Percentiles rank a stretch among this genome's conserved stretches.
Conservation (phyloP, 106 monocot genomes). For the Triglochin maritima region DNA sequence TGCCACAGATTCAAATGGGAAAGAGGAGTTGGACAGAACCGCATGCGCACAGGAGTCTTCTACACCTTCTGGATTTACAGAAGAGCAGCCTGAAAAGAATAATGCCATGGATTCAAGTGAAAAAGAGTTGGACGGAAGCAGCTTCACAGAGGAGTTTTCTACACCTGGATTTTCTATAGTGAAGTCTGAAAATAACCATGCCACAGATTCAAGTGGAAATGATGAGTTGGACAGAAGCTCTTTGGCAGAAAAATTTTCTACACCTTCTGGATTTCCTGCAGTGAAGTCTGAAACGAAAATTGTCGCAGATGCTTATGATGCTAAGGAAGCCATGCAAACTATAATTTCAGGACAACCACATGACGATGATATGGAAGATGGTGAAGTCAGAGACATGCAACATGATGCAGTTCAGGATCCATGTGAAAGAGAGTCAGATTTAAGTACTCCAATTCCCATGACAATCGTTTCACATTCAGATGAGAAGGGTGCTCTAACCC, state of each 20-base stretch:
- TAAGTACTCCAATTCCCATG: background rate
- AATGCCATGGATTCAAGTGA: background rate
- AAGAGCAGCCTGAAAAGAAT: background rate
- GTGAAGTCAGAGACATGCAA: slow-evolving; percentile 1
- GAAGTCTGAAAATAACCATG: background rate
- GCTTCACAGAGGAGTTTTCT: background rate
- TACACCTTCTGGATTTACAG: background rate
- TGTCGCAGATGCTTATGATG: background rate
- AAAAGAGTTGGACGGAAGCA: background rate
- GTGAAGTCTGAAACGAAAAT: background rate
- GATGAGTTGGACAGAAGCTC: too few relatives aligned
- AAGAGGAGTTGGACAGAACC: background rate
- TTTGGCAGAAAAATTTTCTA: too few relatives aligned
- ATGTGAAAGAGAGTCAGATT: background rate
- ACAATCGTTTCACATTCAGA: background rate
- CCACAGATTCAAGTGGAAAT: background rate
- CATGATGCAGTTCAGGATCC: background rate
- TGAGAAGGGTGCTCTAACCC: background rate
- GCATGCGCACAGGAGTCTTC: background rate
- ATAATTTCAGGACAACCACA: background rate
- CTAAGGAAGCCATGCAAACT: background rate
- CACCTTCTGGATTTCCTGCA: background rate
- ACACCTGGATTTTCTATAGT: background rate
- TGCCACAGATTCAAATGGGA: background rate
- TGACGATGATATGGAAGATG: slow-evolving; percentile 3